Conservation (phyloP, 495 filamentous ascomycete genomes). For the Aspergillus coremiiformis region DNA sequence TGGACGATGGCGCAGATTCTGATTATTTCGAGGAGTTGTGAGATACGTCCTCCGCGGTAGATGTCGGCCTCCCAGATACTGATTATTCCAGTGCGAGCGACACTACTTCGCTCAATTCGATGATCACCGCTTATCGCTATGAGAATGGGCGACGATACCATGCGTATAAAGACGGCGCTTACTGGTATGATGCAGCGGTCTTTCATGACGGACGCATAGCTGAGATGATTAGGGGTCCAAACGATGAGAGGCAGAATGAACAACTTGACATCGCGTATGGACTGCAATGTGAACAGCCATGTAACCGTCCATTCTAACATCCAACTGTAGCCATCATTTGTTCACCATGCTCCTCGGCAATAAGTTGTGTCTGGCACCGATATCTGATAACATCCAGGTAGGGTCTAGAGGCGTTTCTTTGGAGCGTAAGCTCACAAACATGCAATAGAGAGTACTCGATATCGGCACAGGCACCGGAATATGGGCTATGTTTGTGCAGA, state of each 20-base stretch:
- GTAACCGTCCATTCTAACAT: background rate
- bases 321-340: slow-evolving; percentile 25
- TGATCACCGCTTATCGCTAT: slow-evolving; percentile 21
- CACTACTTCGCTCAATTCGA: slow-evolving; percentile 16
- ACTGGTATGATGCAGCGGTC: slow-evolving; percentile 7
- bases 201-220: background rate
- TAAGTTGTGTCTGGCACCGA: slow-evolving; percentile 13
- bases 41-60: background rate
- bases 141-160: slow-evolving; percentile 34
- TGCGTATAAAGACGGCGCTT: slow-evolving; percentile 25
- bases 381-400: slow-evolving; percentile 40
- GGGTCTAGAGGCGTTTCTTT: slow-evolving; percentile 24
- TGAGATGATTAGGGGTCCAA: slow-evolving; percentile 22
- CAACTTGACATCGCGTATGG: slow-evolving; percentile 26
- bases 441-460: slow-evolving; percentile 37
- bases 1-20: background rate
- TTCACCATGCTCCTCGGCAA: slow-evolving; percentile 30
- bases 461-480: slow-evolving; percentile 52
- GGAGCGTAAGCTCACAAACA: background rate
- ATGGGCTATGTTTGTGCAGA: slow-evolving; percentile 38
- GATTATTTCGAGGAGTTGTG: background rate
- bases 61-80: background rate
- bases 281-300: background rate
- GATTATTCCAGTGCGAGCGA: slow-evolving; percentile 10
- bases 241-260: slow-evolving; percentile 29